Evolutionary conservation across 164 flowering plant genomes (phyloP), one percentile per base, ranked within the genome.

Genomic region (Echeveria elegans): DNA sequence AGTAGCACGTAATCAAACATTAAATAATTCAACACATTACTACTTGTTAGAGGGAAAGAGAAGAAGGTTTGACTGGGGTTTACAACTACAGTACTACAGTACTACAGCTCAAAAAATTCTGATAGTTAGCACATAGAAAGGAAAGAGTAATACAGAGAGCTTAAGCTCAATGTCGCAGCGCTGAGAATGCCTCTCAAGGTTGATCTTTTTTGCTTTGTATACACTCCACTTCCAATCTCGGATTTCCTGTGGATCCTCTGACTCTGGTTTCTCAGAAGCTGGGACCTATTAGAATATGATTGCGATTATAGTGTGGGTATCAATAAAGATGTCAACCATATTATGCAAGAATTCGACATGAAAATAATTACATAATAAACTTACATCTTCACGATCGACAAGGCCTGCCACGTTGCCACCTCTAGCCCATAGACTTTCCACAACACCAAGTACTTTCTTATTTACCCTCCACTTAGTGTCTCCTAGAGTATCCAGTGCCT

Each of bases 111-210:
- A 6, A 14, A 66, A 50, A 34, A 40, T 43, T 23, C n/a, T 21
- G 61, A 14, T 21, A 50, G 23, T 40, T 50, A 64, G 6, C 56
- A 52, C 12, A 1, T 38, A 7, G 71, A 15, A 70, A 58, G 67
- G 34, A 60, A 70, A 59, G 53, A 28, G 67, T 32, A 81, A 77
- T 86, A 94, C 98, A 50, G 95, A 89, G 65, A 94, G 96, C 76
- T 90, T 94, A 68, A 94, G 86, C 69, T 94, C 98, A 32, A 68
- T 76, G 74, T 94, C 97, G 82, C 97, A 89, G 73, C 96, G 79
- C 78, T 68, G 85, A 61, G 98, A 77, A 83, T 90, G 90, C 80
- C 84, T 77, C 84, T 94, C 98, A 72, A 69, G 80, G 70, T 94
- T 94, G 31, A 76, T 77, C 83, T 90, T 94, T 69, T 78, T 88